phyloP scores from a whole-genome alignment of 179 eudicot genomes.

The Corrigiola litoralis region DNA sequence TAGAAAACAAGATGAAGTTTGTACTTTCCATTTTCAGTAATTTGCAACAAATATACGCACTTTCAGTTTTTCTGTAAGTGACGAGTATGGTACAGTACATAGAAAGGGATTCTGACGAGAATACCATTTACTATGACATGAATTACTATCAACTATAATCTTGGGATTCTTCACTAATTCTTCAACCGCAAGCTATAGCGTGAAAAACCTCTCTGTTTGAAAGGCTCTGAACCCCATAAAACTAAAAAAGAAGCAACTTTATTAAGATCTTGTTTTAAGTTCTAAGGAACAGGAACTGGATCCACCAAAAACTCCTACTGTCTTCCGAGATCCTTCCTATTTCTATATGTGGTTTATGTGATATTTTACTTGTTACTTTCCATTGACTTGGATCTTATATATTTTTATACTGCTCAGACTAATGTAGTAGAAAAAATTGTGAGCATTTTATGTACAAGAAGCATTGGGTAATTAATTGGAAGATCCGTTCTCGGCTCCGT shows the following conservation, averaged over 20 bases:
- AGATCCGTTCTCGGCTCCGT: conserved; percentile 67
- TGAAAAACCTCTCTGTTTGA: conserved; percentile 4
- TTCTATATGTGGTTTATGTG: too few species aligned
- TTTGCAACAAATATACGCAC: background rate
- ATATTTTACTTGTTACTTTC: too few species aligned
- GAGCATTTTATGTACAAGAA: too few species aligned
- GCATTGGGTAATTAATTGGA: conserved; percentile 4
- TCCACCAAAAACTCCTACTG: conserved; percentile 38
- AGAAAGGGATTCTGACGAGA: too few species aligned
- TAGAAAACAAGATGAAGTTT: background rate
- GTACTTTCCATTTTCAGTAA: background rate
- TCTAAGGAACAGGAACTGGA: conserved; percentile 9
- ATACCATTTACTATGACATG: too few species aligned
- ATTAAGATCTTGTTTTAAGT: background rate
- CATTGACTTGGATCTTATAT: too few species aligned
- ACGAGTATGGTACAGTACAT: too few species aligned
- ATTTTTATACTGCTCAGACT: too few species aligned
- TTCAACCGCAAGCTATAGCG: conserved; percentile 16
- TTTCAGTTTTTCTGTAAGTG: too few species aligned
- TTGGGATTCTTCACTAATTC: background rate
- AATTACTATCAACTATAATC: too few species aligned
- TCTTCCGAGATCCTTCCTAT: too few species aligned
- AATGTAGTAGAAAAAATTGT: too few species aligned
- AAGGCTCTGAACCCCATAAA: conserved; percentile 4
- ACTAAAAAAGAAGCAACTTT: background rate